Base-by-base conservation (phyloP, 2,329 filamentous ascomycete species). In the Claviceps sp. region DNA sequence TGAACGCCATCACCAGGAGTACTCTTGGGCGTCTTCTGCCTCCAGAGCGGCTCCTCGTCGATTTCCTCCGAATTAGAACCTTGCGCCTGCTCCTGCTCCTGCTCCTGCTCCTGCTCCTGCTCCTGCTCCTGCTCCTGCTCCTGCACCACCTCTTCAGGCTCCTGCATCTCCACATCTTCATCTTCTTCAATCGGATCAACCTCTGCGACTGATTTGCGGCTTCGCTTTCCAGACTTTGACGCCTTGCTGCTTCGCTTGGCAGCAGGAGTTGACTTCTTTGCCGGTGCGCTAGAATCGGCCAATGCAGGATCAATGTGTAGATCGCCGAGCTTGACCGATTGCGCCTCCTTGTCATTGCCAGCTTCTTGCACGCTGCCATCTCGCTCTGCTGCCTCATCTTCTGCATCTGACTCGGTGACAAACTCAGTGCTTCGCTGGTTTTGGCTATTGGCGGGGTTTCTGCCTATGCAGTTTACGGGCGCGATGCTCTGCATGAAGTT, bases 171-270 rank as follows among this genome's bases (percentile, higher is more conserved):
- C 9, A 11, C 29, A 11, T 34, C 9, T 4, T 53, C 56, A 16
- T 66, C 65, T 52, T 64, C 65, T 53, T 64, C 61, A 38, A 65
- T 66, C 9, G 64, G 61, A 47, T 67, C 63, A 53, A 64, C 60
- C 9, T 58, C 59, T 26, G 56, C 54, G 11, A 53, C 49, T 26
- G 60, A 54, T 48, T 53, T 59, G 43, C 62, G 59, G n/a, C 58
- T 40, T 45, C 57, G 58, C 50, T 57, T 62, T 13, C 53, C 43
- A 6, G 54, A 55, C 6, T 59, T 54, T 29, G 59, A 56, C 20
- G 57, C 56, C 47, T 61, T 60, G 23, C 56, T 50, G 14, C 59
- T 56, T 34, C 58, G 58, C 52, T 60, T 63, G 8, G 58, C 26
- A 9, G 29, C 58, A 16, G 63, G 55, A 4, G 60, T 58, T 26